These are phyloP conservation scores for Lasiodiplodia theobromae DNA, from an alignment of 2,329 filamentous ascomycete genomes.

Conservation along the genomic window DNA sequence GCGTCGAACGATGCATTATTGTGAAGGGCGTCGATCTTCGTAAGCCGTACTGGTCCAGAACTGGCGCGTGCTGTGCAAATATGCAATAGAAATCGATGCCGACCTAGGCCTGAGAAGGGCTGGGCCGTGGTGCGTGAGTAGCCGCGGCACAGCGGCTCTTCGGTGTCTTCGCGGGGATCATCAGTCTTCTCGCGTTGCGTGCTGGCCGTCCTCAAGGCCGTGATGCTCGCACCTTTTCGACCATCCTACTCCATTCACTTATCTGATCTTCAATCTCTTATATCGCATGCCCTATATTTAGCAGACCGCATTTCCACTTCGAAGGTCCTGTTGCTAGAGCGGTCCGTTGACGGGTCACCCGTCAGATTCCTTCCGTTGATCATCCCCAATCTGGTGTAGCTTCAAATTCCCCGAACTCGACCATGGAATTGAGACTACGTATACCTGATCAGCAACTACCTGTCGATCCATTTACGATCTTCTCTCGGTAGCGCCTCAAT, in stretches of 20 bases:
- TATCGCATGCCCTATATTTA: neutral
- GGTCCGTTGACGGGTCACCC: neutral
- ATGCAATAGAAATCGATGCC: neutral
- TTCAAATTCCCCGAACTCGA: neutral
- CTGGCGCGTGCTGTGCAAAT: neutral
- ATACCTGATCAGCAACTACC: neutral
- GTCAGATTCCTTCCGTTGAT: neutral
- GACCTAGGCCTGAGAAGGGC: neutral
- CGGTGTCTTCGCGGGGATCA: neutral
- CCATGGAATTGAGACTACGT: neutral
- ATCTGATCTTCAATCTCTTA: neutral
- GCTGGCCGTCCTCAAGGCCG: neutral
- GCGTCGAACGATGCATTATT: neutral
- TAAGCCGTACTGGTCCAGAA: neutral
- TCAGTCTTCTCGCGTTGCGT: neutral
- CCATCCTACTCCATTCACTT: neutral
- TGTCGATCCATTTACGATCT: neutral
- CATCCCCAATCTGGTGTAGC: neutral
- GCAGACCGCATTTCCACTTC: neutral
- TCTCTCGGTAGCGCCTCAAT: neutral
- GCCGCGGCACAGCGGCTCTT: neutral
- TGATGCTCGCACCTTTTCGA: neutral
- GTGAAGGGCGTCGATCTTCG: neutral
- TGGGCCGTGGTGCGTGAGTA: neutral
- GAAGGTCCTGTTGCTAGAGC: neutral